Base-by-base conservation (phyloP, 2,329 filamentous ascomycete species). In the Penicillium sp. region DNA sequence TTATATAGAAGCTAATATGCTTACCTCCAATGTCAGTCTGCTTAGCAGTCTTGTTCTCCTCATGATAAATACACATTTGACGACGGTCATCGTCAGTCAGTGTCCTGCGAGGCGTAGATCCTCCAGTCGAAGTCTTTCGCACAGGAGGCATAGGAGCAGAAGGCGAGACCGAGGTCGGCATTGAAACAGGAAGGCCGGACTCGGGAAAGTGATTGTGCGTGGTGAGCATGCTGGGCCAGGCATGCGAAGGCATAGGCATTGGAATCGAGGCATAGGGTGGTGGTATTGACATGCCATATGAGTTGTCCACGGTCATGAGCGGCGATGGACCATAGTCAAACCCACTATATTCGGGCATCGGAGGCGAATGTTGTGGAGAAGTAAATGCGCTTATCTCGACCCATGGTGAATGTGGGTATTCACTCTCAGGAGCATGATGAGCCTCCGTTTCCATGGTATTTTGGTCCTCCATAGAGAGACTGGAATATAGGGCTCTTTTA, bases 21-120 rank as follows among this genome's bases (percentile, higher is more conserved):
- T 73, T 78, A 89, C 87, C 83, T 75, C 94, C 94, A 75, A 99
- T 99, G 69, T 97, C 93, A 16, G 91, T 94, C 77, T 99, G 94
- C 76, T 96, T 96, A 42, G 91, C 87, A 45, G 85, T 87, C 19
- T 93, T 94, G 69, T 97, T 87, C 59, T 96, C 88, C 70, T 94
- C 89, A 65, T 93, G 89, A 73, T 93, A 97, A 68, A 91, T 84
- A 73, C 94, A 99, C 92, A 99, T 99, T 41, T 85, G 84, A 61
- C 91, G 84, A 60, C 94, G 88, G 71, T 97, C 92, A 55, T 90
- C 87, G 68, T 96, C 90, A 7, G 91, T 97, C 64, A 99, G 79
- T 1, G 93, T 97, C 74, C 91, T 91, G 63, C 91, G 82, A 4
- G 90, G 89, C 44, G 88, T 89, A 44, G 87, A 76, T 13, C 68